Conservation (phyloP, 441 rosid species). For the Daphne laureola region DNA sequence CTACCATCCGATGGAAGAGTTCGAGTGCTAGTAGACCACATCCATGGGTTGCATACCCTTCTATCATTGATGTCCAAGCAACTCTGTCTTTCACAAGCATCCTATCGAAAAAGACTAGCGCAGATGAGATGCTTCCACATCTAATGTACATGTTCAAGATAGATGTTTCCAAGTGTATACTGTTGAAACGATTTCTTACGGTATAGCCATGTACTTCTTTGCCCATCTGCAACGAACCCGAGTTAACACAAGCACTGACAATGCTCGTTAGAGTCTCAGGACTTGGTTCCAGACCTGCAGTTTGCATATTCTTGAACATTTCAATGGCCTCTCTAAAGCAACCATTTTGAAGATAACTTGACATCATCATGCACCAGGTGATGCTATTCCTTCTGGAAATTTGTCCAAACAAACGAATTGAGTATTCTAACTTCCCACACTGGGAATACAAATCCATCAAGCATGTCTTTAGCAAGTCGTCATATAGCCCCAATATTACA, state of each 20-base stretch:
- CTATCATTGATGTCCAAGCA: slow-evolving; percentile 26
- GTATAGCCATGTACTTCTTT: slow-evolving; percentile 20
- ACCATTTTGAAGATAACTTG: slow-evolving; percentile 20
- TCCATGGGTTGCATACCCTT: slow-evolving; percentile 23
- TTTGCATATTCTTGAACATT: slow-evolving; percentile 12
- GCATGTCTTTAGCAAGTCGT: slow-evolving; percentile 16
- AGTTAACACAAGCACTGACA: slow-evolving; percentile 9
- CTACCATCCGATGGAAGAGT: slow-evolving; percentile 15
- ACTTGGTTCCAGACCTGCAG: slow-evolving; percentile 11
- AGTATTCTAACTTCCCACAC: slow-evolving; percentile 9
- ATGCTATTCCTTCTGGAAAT: slow-evolving; percentile 14
- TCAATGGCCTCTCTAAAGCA: slow-evolving; percentile 14
- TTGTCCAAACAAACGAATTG: slow-evolving; percentile 12
- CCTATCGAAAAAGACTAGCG: slow-evolving; percentile 15
- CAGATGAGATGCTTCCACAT: slow-evolving; percentile 22
- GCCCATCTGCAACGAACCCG: slow-evolving; percentile 16
- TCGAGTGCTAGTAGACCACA: slow-evolving; percentile 11
- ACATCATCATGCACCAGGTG: slow-evolving; percentile 17
- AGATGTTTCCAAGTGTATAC: slow-evolving; percentile 12
- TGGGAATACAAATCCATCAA: slow-evolving; percentile 23
- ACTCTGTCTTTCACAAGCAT: slow-evolving; percentile 16
- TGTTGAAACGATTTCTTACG: slow-evolving; percentile 5
- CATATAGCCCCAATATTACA: slow-evolving; percentile 13
- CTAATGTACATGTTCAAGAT: slow-evolving; percentile 22
- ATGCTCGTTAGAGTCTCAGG: slow-evolving; percentile 12